Evolutionary conservation across 306 rosid species (phyloP).

Genomic region (Ochetophila trinervis): DNA sequence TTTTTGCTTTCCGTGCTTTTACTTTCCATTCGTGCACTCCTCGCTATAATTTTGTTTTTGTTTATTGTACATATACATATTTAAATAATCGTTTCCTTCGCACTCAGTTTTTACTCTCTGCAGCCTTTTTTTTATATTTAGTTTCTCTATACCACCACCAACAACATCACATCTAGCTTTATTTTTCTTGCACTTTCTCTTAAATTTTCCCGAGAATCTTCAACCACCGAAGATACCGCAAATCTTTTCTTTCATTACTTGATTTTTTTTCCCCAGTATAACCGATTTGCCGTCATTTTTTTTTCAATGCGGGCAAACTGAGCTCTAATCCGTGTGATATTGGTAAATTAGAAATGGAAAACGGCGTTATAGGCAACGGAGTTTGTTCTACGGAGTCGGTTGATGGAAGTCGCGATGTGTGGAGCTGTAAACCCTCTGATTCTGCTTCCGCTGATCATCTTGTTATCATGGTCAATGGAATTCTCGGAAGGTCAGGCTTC

Average conservation of each 20-base stretch:
- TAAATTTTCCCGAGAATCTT: conserved; percentile 24
- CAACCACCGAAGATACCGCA: background rate
- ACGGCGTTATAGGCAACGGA: conserved; percentile 38
- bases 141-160: background rate
- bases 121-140: too few relatives aligned
- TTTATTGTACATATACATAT: background rate
- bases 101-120: background rate
- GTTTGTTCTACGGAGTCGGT: conserved; percentile 58
- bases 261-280: conserved; percentile 11
- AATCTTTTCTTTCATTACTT: background rate
- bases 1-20: too few relatives aligned
- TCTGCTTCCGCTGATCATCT: conserved; percentile 86
- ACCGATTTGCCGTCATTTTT: background rate
- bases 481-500: conserved; percentile 68
- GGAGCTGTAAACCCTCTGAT: conserved; percentile 69
- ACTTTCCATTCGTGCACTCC: too few relatives aligned
- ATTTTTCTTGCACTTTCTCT: conserved; percentile 19
- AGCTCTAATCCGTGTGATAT: background rate
- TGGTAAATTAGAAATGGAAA: conserved; percentile 40
- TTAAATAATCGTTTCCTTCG: conserved; percentile 12
- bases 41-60: too few relatives aligned
- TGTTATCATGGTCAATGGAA: conserved; percentile 91
- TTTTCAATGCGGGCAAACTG: conserved; percentile 15
- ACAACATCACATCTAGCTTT: background rate
- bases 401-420: conserved; percentile 64